Conservation (phyloP, 108 stramenopile genomes). For the Fragilariopsis cylindrus region DNA sequence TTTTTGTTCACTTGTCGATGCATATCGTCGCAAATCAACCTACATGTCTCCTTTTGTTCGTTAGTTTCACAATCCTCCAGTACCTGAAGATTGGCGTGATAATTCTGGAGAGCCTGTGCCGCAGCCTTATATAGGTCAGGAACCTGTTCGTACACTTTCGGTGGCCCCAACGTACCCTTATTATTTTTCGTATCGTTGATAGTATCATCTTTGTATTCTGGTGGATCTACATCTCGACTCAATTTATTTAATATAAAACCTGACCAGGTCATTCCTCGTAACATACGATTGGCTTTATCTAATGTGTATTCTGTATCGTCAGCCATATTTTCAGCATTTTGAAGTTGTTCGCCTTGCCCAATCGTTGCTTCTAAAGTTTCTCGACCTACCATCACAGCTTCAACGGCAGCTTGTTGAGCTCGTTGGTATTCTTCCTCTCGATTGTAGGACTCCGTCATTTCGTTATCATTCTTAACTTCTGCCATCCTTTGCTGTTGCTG, state of each 20-base stretch:
- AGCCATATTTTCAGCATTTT: conserved; percentile 38
- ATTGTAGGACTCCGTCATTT: conserved; percentile 7
- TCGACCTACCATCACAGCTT: conserved; percentile 47
- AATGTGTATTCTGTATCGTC: conserved; percentile 51
- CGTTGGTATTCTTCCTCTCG: conserved; percentile 45
- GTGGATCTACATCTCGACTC: conserved; percentile 40
- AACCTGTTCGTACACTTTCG: conserved; percentile 41
- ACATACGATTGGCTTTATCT: conserved; percentile 48
- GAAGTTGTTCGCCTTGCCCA: conserved; percentile 57
- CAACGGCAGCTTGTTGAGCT: conserved; percentile 55
- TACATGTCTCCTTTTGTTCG: conserved; percentile 48
- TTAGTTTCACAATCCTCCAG: conserved; percentile 53
- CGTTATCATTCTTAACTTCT: background rate
- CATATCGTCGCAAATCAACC: conserved; percentile 57
- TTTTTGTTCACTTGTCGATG: conserved; percentile 30
- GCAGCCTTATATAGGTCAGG: conserved; percentile 31
- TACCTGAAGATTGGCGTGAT: conserved; percentile 54
- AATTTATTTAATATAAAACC: conserved; percentile 69
- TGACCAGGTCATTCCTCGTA: conserved; percentile 65
- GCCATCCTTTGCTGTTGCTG: too few species aligned
- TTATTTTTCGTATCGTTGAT: background rate
- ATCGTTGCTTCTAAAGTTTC: conserved; percentile 45
- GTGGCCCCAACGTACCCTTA: conserved; percentile 17
- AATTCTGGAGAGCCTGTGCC: conserved; percentile 57
- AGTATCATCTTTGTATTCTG: conserved; percentile 15